Conservation (phyloP, 805 yeast genomes). For the Naumovozyma castellii region DNA sequence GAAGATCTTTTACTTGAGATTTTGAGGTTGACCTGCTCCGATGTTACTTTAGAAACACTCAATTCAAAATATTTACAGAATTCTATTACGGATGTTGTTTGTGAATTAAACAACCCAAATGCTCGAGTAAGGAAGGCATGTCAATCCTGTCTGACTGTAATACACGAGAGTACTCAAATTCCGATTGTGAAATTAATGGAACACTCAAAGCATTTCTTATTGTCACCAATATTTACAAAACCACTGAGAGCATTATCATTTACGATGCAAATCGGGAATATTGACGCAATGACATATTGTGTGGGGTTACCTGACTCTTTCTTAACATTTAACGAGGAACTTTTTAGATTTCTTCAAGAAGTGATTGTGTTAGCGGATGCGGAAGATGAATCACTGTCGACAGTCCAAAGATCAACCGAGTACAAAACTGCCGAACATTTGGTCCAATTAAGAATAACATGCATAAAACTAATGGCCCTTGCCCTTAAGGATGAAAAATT, state of each 20-base stretch:
- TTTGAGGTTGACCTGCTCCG: constrained; percentile 55
- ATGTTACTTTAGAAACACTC: constrained; percentile 48
- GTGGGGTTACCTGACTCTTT: constrained; percentile 72
- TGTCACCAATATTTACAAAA: constrained; percentile 93
- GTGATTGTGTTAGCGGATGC: constrained; percentile 94
- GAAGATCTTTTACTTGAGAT: constrained; percentile 54
- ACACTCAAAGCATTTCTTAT: constrained; percentile 70
- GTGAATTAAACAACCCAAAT: constrained; percentile 84
- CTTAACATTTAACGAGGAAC: constrained; percentile 78
- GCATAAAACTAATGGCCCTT: constrained; percentile 70
- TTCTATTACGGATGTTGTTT: constrained; percentile 78
- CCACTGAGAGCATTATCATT: constrained; percentile 95
- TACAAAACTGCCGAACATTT: constrained; percentile 82
- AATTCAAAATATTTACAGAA: constrained; percentile 66
- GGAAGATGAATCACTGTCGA: constrained; percentile 89
- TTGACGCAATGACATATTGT: constrained; percentile 93
- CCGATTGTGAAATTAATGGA: constrained; percentile 68
- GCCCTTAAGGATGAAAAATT: constrained; percentile 83
- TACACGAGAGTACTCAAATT: constrained; percentile 61
- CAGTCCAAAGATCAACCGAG: constrained; percentile 77
- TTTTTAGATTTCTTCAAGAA: constrained; percentile 75
- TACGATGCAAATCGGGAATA: constrained; percentile 97
- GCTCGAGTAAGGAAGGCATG: constrained; percentile 74
- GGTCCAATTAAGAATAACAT: constrained; percentile 78
- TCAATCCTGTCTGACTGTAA: constrained; percentile 53